Evolutionary conservation across 2,329 filamentous ascomycete genomes (phyloP).

Genomic region (Scedosporium minutisporum): DNA sequence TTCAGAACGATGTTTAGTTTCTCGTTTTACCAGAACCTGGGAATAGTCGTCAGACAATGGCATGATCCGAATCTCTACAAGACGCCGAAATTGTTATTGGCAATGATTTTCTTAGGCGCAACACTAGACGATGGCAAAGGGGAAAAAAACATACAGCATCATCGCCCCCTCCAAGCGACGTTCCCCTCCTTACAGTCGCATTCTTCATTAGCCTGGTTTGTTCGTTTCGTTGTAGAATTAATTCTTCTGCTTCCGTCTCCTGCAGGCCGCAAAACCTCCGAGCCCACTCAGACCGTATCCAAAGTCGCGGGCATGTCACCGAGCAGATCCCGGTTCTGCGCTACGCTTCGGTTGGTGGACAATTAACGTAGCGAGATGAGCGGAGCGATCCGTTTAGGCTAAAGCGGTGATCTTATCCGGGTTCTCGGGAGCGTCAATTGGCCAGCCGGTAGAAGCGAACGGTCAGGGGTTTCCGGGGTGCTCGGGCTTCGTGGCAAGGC

Average conservation of each 20-base stretch:
- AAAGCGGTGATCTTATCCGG: neutral
- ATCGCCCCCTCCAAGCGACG: too few relatives aligned
- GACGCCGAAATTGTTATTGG: neutral
- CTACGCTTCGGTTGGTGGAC: neutral
- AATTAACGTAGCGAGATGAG: neutral
- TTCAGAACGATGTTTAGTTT: neutral
- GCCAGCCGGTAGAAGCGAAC: neutral
- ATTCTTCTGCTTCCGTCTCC: neutral
- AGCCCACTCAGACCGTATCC: neutral
- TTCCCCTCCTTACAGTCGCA: neutral
- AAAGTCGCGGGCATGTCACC: neutral
- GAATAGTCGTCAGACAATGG: neutral
- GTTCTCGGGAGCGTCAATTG: neutral
- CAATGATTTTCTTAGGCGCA: neutral
- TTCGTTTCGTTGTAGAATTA: too few relatives aligned
- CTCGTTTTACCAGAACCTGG: neutral
- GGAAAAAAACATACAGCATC: too few relatives aligned
- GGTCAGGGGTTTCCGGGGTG: too few relatives aligned
- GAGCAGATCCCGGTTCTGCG: neutral
- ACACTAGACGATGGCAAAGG: neutral
- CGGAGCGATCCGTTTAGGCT: constrained; percentile 4
- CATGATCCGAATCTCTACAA: neutral
- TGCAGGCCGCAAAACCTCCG: neutral
- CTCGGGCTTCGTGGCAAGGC: neutral
- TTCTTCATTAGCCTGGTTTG: neutral